Evolutionary conservation across 805 yeast genomes (phyloP).

Genomic region (Grigorovia humatica): DNA sequence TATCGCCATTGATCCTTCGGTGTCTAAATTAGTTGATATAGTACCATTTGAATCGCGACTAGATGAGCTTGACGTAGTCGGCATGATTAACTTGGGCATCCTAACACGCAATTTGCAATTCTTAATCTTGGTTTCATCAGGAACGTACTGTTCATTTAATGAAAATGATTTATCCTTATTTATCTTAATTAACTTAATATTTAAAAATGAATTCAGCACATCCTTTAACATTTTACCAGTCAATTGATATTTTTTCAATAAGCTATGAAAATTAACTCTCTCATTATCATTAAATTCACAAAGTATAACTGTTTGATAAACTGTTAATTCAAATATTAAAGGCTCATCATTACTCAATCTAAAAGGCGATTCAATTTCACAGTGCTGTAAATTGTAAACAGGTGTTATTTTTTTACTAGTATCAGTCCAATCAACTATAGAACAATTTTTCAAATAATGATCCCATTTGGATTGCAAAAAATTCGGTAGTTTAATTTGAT

Average conservation of each 20-base stretch:
- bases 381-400: constrained; percentile 20
- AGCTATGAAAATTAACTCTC: constrained; percentile 5
- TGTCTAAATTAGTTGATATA: constrained; percentile 4
- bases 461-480: constrained; percentile 14
- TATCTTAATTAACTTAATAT: constrained; percentile 9
- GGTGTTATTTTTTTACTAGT: constrained; percentile 11
- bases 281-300: constrained; percentile 16
- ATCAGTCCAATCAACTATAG: constrained; percentile 6
- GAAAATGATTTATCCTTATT: constrained; percentile 3
- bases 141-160: constrained; percentile 15
- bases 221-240: constrained; percentile 3
- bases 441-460: constrained; percentile 6
- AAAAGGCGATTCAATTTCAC: constrained; percentile 20
- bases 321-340: constrained; percentile 16
- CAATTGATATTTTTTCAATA: constrained; percentile 6
- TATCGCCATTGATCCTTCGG: constrained; percentile 17
- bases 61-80: neutral
- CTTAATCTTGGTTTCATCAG: constrained; percentile 14
- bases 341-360: constrained; percentile 5
- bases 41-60: neutral
- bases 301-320: constrained; percentile 21
- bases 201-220: constrained; percentile 15
- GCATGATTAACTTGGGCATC: constrained; percentile 3
- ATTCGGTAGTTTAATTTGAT: constrained; percentile 10
- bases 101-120: constrained; percentile 16